Evolutionary conservation across 2,329 filamentous ascomycete genomes (phyloP), one percentile per base, ranked within the genome.

Genomic region (Fusarium algeriense): DNA sequence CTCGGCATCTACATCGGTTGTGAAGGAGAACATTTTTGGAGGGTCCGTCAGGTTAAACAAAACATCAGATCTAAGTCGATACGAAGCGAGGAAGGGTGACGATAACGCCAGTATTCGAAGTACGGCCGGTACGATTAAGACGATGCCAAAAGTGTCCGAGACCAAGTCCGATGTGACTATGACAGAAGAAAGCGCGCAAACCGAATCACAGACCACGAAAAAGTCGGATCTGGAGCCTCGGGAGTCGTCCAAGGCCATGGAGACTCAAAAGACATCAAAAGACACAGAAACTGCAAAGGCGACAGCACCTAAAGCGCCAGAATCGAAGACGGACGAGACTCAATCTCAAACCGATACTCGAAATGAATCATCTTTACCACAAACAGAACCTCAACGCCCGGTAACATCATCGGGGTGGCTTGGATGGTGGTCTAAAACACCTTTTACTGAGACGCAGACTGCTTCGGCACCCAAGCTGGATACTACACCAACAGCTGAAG

Each of bases 1-100:
- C 10, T 80, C 83, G 19, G 84, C 89, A 32, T 91, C 88, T 12
- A 90, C 86, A 9, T 87, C 89, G 55, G 81, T 91, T 46, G 88
- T 88, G 6, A 85, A 84, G 69, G 89, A 91, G 77, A 88, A 86
- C 15, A 90, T 91, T 32, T 79, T 88, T 48, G 89, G 88, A 34
- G 87, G 85, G 50, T 88, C 86, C 5, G 78, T 85, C 50, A 84
- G 83, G 62, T 80, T 86, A 2, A 80, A 76, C n/a, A 81, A 81
- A 12, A 73, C 81, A 2, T 80, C 85, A 6, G 86, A 89, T 71
- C 81, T 89, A 35, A 83, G 83, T 59, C 84, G 85, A 45, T 89
- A 85, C 64, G 87, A 88, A 6, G 73, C 79, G 14, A 85, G 80
- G 64, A 86, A 75, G 53, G 73, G 66, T 55, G 77, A 80, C 69